Conservation (phyloP, 2,329 filamentous ascomycete genomes). For the Emmonsia crescens region DNA sequence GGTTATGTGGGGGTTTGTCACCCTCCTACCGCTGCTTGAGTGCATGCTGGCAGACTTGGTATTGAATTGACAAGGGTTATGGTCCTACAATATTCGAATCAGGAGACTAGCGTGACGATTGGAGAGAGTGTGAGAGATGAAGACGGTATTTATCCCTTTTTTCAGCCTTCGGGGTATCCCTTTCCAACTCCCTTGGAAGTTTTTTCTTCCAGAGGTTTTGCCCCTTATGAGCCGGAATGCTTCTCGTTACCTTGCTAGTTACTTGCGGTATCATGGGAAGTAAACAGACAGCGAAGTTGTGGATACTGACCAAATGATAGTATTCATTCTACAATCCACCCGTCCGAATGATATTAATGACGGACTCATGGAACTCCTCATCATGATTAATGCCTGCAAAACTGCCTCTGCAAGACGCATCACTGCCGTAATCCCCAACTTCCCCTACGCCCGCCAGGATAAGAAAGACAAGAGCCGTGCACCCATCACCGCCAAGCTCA, state of each 20-base stretch:
- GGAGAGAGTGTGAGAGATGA: conserved; percentile 94
- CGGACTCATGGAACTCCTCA: conserved; percentile 92
- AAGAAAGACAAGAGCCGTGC: conserved; percentile 95
- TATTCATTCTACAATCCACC: conserved; percentile 94
- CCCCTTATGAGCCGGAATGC: neutral
- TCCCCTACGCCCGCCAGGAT: conserved; percentile 91
- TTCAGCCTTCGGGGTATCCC: conserved; percentile 3
- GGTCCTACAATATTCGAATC: conserved; percentile 57
- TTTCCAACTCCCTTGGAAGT: conserved; percentile 10
- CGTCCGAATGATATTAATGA: conserved; percentile 95
- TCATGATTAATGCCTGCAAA: conserved; percentile 95
- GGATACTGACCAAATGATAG: conserved; percentile 31
- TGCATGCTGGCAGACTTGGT: conserved; percentile 40
- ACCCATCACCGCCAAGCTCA: conserved; percentile 91
- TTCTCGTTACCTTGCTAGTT: neutral
- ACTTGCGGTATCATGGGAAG: neutral
- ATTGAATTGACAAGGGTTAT: conserved; percentile 59
- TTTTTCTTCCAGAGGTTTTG: neutral
- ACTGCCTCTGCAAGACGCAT: conserved; percentile 78
- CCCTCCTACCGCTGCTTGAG: neutral
- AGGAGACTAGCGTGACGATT: conserved; percentile 62
- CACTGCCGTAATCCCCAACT: conserved; percentile 91
- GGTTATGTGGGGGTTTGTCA: neutral
- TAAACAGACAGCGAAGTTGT: neutral
- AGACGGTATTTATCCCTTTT: conserved; percentile 52